Percentiles rank a stretch among this genome's conserved stretches.
Conservation (phyloP, 1,284 basidiomycete species). For the Cryptococcus neoformans region DNA sequence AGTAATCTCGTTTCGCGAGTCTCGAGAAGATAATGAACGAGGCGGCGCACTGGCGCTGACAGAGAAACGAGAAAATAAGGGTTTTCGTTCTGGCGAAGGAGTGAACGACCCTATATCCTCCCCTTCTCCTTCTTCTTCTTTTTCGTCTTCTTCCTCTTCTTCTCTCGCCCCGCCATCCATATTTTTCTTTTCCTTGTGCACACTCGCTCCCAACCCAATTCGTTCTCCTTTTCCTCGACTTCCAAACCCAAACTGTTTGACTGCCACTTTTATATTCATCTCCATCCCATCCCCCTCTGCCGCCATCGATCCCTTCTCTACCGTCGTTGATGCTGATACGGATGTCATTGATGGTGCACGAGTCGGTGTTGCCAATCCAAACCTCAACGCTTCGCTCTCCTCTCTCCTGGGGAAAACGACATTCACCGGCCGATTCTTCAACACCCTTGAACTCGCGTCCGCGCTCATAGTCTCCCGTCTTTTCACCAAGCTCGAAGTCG, state of each 20-base stretch:
- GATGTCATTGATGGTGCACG: neutral
- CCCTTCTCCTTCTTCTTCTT: neutral
- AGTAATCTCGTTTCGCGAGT: too few species aligned
- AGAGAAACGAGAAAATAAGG: too few species aligned
- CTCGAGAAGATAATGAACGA: too few species aligned
- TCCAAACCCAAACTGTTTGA: neutral
- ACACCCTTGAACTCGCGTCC: too few species aligned
- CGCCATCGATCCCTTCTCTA: neutral
- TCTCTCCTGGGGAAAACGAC: too few species aligned
- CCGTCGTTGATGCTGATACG: neutral
- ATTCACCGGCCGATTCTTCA: too few species aligned
- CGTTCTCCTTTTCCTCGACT: neutral
- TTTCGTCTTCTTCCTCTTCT: too few species aligned
- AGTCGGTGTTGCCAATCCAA: neutral
- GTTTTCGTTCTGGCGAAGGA: conserved; percentile 6
- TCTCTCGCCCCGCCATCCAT: neutral
- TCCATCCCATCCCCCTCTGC: neutral
- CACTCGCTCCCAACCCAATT: too few species aligned
- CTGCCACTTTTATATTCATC: neutral
- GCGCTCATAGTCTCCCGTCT: too few species aligned
- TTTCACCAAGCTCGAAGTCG: too few species aligned
- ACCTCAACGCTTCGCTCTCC: neutral
- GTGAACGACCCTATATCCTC: neutral
- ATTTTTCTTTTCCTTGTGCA: neutral
- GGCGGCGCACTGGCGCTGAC: neutral